Conservation (phyloP, 2,329 filamentous ascomycete species). For the Phyllosticta capitalensis region DNA sequence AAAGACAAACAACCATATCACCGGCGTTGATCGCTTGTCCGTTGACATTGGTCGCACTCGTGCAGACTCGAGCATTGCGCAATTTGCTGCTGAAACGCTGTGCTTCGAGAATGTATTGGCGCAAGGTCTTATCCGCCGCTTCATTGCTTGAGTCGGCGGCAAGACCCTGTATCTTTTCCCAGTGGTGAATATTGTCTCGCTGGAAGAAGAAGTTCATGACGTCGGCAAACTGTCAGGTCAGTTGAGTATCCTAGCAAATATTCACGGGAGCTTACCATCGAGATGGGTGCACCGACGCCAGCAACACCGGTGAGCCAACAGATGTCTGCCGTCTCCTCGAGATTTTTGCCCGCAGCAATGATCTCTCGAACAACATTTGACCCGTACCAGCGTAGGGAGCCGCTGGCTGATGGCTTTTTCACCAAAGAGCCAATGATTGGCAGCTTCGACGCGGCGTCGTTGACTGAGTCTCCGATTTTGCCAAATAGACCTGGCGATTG, state of each 20-base stretch:
- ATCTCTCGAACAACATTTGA: conserved; percentile 5
- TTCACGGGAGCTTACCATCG: no score
- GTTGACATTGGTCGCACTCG: conserved; percentile 19
- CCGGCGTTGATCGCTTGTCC: conserved; percentile 33
- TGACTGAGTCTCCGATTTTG: neutral
- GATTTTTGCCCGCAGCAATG: conserved; percentile 1
- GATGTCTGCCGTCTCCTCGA: conserved; percentile 6
- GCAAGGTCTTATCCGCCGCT: conserved; percentile 6
- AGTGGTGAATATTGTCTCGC: conserved; percentile 2
- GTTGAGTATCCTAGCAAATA: no score
- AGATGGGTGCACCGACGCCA: conserved; percentile 5
- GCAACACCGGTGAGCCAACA: conserved; percentile 9
- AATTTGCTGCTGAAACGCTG: conserved; percentile 7
- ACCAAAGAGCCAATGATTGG: neutral
- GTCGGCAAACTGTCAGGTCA: neutral
- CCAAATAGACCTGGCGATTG: neutral
- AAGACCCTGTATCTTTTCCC: conserved; percentile 6
- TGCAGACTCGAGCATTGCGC: conserved; percentile 10
- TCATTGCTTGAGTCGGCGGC: neutral
- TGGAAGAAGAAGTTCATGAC: conserved; percentile 6
- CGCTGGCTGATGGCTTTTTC: neutral
- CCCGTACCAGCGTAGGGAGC: conserved; percentile 6
- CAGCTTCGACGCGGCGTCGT: neutral
- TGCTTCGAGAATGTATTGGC: conserved; percentile 12
- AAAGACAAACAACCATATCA: conserved; percentile 30